Evolutionary conservation across 2,329 filamentous ascomycete genomes (phyloP).

Genomic region (Botrytis deweyae): DNA sequence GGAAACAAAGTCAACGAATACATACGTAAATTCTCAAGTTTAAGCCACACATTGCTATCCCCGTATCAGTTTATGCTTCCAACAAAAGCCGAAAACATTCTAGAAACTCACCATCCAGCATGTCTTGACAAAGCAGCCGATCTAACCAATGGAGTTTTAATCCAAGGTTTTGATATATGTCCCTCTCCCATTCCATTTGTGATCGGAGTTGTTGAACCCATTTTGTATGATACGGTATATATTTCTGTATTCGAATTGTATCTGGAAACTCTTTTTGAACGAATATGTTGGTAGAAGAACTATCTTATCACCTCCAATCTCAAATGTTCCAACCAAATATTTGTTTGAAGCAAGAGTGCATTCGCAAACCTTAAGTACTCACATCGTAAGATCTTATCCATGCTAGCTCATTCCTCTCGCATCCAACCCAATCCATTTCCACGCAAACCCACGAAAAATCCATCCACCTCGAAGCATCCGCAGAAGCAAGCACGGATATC

Average conservation of each 20-base stretch:
- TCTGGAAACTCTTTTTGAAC: neutral
- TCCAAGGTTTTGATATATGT: slow-evolving; percentile 28
- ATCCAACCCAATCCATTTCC: neutral
- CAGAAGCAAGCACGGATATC: neutral
- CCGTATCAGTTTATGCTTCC: slow-evolving; percentile 3
- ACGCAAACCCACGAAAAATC: neutral
- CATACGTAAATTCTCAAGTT: slow-evolving; percentile 60
- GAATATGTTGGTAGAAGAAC: neutral
- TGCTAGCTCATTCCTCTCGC: neutral
- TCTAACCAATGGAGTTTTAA: slow-evolving; percentile 32
- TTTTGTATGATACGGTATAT: neutral
- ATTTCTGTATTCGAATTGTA: neutral
- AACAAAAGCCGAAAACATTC: neutral
- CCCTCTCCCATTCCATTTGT: neutral
- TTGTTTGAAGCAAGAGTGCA: neutral
- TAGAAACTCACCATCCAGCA: slow-evolving; percentile 33
- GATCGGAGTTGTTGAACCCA: slow-evolving; percentile 9
- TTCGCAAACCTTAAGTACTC: neutral
- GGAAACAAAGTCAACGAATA: neutral
- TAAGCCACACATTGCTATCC: slow-evolving; percentile 66
- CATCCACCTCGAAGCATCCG: neutral
- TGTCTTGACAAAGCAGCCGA: slow-evolving; percentile 32
- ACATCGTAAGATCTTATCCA: neutral
- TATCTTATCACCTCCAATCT: neutral
- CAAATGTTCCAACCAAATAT: neutral